Evolutionary conservation across 306 rosid genomes (phyloP).

Genomic region (Cucumis cinereus): DNA sequence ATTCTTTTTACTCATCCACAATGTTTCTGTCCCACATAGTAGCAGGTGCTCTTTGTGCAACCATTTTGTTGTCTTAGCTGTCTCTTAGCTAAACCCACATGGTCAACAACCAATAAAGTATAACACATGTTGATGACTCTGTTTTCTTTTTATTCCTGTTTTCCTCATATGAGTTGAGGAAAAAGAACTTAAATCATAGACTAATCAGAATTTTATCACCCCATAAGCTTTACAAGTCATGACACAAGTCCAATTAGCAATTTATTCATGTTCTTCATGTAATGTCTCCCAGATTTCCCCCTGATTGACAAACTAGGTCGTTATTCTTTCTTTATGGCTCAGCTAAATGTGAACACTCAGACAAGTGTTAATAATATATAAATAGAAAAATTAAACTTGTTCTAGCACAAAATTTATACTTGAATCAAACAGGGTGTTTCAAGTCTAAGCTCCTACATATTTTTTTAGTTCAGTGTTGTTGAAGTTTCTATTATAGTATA

Average conservation of each 20-base stretch:
- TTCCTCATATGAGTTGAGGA: neutral
- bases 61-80: slow-evolving; percentile 11
- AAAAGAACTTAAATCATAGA: neutral
- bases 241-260: neutral
- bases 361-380: neutral
- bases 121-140: slow-evolving; percentile 4
- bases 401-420: neutral
- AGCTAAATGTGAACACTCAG: neutral
- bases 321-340: neutral
- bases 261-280: neutral
- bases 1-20: neutral
- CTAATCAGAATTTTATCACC: neutral
- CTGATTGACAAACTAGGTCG: neutral
- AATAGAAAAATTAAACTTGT: neutral
- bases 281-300: neutral
- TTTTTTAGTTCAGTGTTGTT: neutral
- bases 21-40: neutral
- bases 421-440: neutral
- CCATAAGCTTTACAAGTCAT: slow-evolving; percentile 2
- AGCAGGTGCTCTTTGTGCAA: slow-evolving; percentile 5
- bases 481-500: neutral
- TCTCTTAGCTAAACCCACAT: slow-evolving; percentile 7
- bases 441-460: neutral
- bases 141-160: slow-evolving; percentile 1
- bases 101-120: slow-evolving; percentile 8